Evolutionary conservation across 2,329 filamentous ascomycete species (phyloP).

Genomic region (Colletotrichum sp.): DNA sequence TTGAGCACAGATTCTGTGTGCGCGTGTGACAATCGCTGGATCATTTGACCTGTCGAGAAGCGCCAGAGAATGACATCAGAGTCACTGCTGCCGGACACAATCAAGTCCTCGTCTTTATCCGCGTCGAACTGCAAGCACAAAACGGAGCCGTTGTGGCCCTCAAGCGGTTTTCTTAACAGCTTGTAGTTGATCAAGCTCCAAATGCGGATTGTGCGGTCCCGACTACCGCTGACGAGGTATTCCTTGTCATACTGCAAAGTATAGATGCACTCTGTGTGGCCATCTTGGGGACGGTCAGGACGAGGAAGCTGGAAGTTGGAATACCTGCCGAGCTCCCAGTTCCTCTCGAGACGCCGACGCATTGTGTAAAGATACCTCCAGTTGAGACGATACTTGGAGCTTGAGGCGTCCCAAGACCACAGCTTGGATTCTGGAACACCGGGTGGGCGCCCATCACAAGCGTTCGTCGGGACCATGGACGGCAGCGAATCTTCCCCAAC

Average conservation of each 20-base stretch:
- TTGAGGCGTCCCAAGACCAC: conserved; percentile 56
- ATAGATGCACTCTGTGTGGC: conserved; percentile 92
- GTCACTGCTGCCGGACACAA: conserved; percentile 96
- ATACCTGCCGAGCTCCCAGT: conserved; percentile 86
- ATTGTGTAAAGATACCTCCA: conserved; percentile 95
- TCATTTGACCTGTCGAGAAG: conserved; percentile 86
- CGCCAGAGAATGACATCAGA: conserved; percentile 89
- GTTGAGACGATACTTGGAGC: conserved; percentile 70
- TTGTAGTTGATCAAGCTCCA: conserved; percentile 88
- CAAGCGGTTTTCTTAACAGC: conserved; percentile 74
- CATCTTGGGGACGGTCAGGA: conserved; percentile 78
- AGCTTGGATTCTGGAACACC: conserved; percentile 48
- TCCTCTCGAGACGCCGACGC: conserved; percentile 82
- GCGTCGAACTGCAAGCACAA: conserved; percentile 95
- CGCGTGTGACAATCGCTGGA: conserved; percentile 78
- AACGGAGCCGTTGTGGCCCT: conserved; percentile 84
- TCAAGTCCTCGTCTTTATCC: conserved; percentile 82
- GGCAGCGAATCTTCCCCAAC: conserved; percentile 33
- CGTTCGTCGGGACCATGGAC: conserved; percentile 31
- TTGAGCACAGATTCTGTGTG: conserved; percentile 94
- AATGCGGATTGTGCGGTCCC: conserved; percentile 85
- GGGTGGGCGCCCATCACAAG: conserved; percentile 22
- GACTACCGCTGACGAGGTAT: conserved; percentile 90
- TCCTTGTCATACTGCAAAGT: conserved; percentile 87
- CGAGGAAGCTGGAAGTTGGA: conserved; percentile 91